Conservation (phyloP, 805 yeast species). For the Candida mattraensis region DNA sequence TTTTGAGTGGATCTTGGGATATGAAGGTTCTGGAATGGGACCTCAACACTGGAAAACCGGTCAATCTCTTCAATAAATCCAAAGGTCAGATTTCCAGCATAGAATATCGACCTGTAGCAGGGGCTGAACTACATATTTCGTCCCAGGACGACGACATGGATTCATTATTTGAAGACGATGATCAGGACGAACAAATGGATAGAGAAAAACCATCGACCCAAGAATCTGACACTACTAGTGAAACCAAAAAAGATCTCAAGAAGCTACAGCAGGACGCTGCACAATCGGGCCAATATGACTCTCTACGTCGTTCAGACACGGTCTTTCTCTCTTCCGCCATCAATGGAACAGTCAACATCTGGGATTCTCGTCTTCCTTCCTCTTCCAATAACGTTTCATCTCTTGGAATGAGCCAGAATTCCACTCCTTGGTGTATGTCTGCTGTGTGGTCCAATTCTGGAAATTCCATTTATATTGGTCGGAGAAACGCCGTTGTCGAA, state of each 20-base stretch:
- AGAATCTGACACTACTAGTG: constrained; percentile 5
- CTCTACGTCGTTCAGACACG: constrained; percentile 35
- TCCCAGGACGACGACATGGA: constrained; percentile 19
- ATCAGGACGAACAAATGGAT: constrained; percentile 21
- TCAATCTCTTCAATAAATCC: constrained; percentile 50
- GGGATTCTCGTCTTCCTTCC: constrained; percentile 67
- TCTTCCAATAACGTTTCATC: constrained; percentile 21
- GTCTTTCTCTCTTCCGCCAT: constrained; percentile 78
- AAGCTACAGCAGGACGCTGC: constrained; percentile 47
- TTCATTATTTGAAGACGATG: constrained; percentile 25
- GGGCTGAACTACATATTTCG: constrained; percentile 39
- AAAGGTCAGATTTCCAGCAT: constrained; percentile 80
- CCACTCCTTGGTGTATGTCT: constrained; percentile 94
- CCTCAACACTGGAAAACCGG: constrained; percentile 62
- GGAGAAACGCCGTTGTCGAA: constrained; percentile 87
- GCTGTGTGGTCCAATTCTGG: constrained; percentile 90
- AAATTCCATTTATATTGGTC: constrained; percentile 73
- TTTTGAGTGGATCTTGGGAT: constrained; percentile 92
- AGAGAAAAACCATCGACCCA: constrained; percentile 41
- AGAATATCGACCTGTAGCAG: constrained; percentile 65
- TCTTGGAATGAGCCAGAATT: constrained; percentile 51
- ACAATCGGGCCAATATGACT: constrained; percentile 27
- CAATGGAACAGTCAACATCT: constrained; percentile 76
- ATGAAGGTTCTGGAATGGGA: constrained; percentile 81
- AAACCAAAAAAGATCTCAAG: constrained; percentile 16